phyloP scores from a whole-genome alignment of 495 filamentous ascomycete species.

The Tuber brumale region DNA sequence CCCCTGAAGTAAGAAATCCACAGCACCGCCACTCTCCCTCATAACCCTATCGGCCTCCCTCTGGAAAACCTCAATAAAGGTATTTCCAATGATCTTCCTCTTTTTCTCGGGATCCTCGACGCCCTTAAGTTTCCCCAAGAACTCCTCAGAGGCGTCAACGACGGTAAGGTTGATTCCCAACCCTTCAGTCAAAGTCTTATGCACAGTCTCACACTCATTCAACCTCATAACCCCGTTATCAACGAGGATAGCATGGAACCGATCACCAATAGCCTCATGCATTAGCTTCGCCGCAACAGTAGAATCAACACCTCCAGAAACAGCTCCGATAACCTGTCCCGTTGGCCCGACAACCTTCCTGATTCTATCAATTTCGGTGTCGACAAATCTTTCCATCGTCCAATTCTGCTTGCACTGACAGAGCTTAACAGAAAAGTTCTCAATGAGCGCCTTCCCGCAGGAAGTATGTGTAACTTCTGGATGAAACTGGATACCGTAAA shows the following conservation, averaged over 20 bases:
- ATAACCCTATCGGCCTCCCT: slow-evolving; percentile 68
- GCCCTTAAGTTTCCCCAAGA: slow-evolving; percentile 67
- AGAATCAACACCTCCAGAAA: slow-evolving; percentile 85
- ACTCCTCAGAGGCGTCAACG: slow-evolving; percentile 68
- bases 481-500: slow-evolving; percentile 80
- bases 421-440: slow-evolving; percentile 76
- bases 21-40: slow-evolving; percentile 59
- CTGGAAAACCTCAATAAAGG: slow-evolving; percentile 79
- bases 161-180: slow-evolving; percentile 88
- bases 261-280: slow-evolving; percentile 71
- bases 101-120: slow-evolving; percentile 84
- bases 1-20: slow-evolving; percentile 80
- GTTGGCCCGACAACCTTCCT: slow-evolving; percentile 66
- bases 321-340: slow-evolving; percentile 77
- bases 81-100: slow-evolving; percentile 82
- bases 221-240: slow-evolving; percentile 84
- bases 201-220: slow-evolving; percentile 73
- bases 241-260: slow-evolving; percentile 83
- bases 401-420: slow-evolving; percentile 68
- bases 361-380: slow-evolving; percentile 71
- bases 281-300: slow-evolving; percentile 86
- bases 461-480: slow-evolving; percentile 73
- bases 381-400: slow-evolving; percentile 75
- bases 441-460: slow-evolving; percentile 57
- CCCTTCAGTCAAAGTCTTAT: slow-evolving; percentile 65